Conservation (phyloP, 805 yeast species). For the Pichia kluyveri region DNA sequence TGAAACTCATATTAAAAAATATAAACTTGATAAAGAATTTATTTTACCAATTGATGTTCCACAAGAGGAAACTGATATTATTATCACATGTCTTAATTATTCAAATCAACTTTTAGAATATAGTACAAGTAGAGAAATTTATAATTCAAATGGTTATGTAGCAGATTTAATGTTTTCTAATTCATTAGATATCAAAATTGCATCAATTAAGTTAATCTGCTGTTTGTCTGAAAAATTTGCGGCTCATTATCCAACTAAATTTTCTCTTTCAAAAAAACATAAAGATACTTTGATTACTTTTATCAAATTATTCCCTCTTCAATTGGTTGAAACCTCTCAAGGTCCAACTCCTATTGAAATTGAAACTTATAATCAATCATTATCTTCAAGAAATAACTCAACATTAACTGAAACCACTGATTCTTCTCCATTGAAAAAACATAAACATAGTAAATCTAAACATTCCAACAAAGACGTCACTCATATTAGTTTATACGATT, state of each 20-base stretch:
- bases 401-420: background rate
- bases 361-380: constrained; percentile 17
- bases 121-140: constrained; percentile 58
- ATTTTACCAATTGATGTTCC: constrained; percentile 40
- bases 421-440: background rate
- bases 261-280: constrained; percentile 33
- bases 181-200: constrained; percentile 47
- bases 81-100: constrained; percentile 50
- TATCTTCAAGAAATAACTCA: background rate
- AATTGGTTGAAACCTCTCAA: constrained; percentile 24
- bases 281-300: constrained; percentile 42
- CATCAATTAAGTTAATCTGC: constrained; percentile 45
- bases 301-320: constrained; percentile 33
- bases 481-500: constrained; percentile 21
- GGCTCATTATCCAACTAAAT: constrained; percentile 33
- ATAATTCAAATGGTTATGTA: constrained; percentile 56
- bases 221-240: constrained; percentile 54
- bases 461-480: constrained; percentile 7
- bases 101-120: constrained; percentile 57
- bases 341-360: constrained; percentile 13
- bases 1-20: constrained; percentile 43
- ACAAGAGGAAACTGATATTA: constrained; percentile 35
- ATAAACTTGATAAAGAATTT: constrained; percentile 38
- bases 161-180: constrained; percentile 50
- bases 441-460: constrained; percentile 10